These are phyloP conservation scores for Henningerozyma blattae DNA, from an alignment of 805 yeast species.

Conservation along the genomic window DNA sequence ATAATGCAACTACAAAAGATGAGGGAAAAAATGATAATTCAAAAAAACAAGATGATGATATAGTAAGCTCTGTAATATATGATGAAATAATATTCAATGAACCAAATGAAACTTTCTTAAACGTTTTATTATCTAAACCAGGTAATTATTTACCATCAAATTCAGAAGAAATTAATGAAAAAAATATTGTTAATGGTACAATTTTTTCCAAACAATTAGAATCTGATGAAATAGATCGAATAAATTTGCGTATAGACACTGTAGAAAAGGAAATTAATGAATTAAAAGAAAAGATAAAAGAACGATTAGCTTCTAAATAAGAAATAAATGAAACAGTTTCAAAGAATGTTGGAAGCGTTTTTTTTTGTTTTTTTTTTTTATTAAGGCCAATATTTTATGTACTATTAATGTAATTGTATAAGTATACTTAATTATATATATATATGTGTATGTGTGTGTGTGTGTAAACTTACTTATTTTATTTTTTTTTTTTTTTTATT, in stretches of 20 bases:
- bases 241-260: constrained; percentile 33
- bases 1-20: constrained; percentile 1
- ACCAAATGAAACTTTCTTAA: constrained; percentile 85
- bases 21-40: constrained; percentile 10
- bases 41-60: constrained; percentile 21
- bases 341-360: background rate
- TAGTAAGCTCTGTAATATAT: constrained; percentile 51
- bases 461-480: no score
- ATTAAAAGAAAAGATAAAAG: constrained; percentile 27
- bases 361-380: no score
- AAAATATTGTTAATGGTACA: constrained; percentile 24
- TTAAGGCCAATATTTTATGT: no score
- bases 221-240: constrained; percentile 49
- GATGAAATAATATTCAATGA: constrained; percentile 93
- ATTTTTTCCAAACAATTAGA: constrained; percentile 44
- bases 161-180: no score
- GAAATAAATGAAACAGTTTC: no score
- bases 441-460: no score
- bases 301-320: no score
- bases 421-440: no score
- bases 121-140: constrained; percentile 58
- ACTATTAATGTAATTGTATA: no score
- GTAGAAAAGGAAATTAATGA: constrained; percentile 35
- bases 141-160: constrained; percentile 37
- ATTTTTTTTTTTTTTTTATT: no score